Conservation (phyloP, 1,284 basidiomycete species). For the Trametes sp. region DNA sequence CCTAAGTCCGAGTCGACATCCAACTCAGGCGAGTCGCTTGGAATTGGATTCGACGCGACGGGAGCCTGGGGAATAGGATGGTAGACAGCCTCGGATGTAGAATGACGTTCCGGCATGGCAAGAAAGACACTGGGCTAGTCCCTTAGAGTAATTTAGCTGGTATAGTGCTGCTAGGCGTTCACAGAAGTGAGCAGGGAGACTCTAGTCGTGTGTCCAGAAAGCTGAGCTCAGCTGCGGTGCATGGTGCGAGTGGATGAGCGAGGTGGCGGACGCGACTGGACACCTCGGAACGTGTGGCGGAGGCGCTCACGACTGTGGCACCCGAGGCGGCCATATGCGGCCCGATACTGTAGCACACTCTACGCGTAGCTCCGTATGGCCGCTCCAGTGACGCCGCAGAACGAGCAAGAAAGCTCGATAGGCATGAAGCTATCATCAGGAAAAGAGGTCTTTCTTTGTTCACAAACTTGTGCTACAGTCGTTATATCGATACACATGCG, state of each 20-base stretch:
- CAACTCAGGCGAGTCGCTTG: constrained; percentile 26
- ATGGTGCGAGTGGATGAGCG: neutral
- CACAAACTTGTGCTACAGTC: constrained; percentile 1
- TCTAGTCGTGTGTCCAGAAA: neutral
- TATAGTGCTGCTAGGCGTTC: neutral
- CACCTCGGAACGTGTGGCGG: neutral
- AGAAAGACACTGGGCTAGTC: neutral
- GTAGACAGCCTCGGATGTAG: constrained; percentile 37
- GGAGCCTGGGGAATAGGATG: constrained; percentile 40
- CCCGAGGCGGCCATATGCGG: constrained; percentile 5
- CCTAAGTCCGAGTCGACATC: constrained; percentile 46
- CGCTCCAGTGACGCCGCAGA: too few relatives aligned
- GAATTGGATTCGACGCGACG: constrained; percentile 29
- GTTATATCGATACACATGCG: neutral
- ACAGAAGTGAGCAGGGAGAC: neutral
- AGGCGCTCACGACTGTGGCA: constrained; percentile 3
- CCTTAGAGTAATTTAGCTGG: neutral
- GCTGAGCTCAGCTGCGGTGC: neutral
- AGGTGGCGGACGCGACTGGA: neutral
- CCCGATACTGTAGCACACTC: too few relatives aligned
- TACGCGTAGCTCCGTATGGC: too few relatives aligned
- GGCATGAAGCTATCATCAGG: too few relatives aligned
- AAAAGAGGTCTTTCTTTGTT: neutral
- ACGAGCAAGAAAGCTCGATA: too few relatives aligned
- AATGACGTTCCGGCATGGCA: constrained; percentile 26